Base-by-base conservation (phyloP, 2,329 filamentous ascomycete species). In the Neocatenulostroma microsporum region DNA sequence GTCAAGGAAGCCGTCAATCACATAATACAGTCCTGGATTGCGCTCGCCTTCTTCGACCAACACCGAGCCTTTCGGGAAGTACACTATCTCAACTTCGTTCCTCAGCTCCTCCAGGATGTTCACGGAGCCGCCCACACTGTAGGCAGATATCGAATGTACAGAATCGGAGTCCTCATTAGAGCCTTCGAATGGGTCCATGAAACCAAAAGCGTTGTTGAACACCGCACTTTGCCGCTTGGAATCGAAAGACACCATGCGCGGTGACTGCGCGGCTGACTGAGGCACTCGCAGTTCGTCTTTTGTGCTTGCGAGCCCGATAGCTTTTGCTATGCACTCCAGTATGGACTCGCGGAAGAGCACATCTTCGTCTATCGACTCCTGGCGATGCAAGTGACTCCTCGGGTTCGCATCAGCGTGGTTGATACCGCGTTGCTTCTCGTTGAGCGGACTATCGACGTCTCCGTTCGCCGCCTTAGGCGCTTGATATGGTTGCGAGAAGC, bases 1-100 rank as follows among this genome's bases (percentile, higher is more conserved):
- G 53, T 98, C 91, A 23, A 98, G 67, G 52, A 98, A 98, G 0
- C 91, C 91, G 58, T 98, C 91, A 33, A 98, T 83, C 3, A 98
- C 89, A 61, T 98, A 98, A 64, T 98, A 98, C 1, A 98, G 61
- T 0, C 91, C 91, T 0, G 91, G 91, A 50, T 93, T 94, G n/a
- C 91, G 76, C 59, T 98, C 91, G 8, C 91, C 89, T 63, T 96
- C 88, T 55, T 98, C 91, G 0, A 98, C 88, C 12, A 98, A 72
- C 1, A 98, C 83, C 2, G 91, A 89, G 2, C 84, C 88, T 58
- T 96, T 85, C 0, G 88, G 89, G 48, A 98, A 98, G 64, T 84
- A 96, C 5, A 98, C 91, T 47, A 98, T 95, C 56, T 98, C 91
- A 3, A 96, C 77, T 36, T 98, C 91, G 44, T 94, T 82, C 45